A percentile compares a stretch with the other conserved stretches of the same genome.
These are phyloP conservation scores for Penicillium sp. DNA, from an alignment of 2,329 filamentous ascomycete species.

Conservation along the genomic window DNA sequence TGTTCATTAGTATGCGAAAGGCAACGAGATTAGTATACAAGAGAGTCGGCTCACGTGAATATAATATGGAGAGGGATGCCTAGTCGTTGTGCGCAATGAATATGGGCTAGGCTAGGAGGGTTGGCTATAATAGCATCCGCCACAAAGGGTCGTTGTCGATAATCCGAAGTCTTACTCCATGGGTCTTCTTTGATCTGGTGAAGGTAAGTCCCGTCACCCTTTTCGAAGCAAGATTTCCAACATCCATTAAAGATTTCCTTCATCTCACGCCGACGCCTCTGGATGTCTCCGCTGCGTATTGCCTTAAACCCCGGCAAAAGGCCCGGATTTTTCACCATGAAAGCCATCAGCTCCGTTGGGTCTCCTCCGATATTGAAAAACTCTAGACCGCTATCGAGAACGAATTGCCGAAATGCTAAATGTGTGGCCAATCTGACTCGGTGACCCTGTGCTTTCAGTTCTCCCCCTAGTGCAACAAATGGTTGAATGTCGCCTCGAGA, in stretches of 20 bases:
- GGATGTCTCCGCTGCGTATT: neutral
- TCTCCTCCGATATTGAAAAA: conserved; percentile 64
- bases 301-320: too few relatives aligned
- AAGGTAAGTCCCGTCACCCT: too few relatives aligned
- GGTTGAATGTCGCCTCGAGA: conserved; percentile 63
- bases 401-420: neutral
- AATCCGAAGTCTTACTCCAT: too few relatives aligned
- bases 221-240: neutral
- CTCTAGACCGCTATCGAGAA: conserved; percentile 51
- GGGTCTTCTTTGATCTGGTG: too few relatives aligned
- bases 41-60: too few relatives aligned
- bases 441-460: conserved; percentile 56
- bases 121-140: conserved; percentile 87
- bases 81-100: conserved; percentile 78
- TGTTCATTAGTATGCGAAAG: too few relatives aligned
- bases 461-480: conserved; percentile 60
- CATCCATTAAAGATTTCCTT: neutral
- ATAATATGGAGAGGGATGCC: conserved; percentile 83
- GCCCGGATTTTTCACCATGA: conserved; percentile 54
- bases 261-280: neutral
- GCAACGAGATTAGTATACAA: too few relatives aligned
- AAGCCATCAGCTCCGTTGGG: conserved; percentile 55
- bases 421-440: conserved; percentile 55
- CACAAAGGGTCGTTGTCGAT: conserved; percentile 83
- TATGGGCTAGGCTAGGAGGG: conserved; percentile 75